Conservation (phyloP, 2,329 filamentous ascomycete genomes). For the Didymellaceae sp. region DNA sequence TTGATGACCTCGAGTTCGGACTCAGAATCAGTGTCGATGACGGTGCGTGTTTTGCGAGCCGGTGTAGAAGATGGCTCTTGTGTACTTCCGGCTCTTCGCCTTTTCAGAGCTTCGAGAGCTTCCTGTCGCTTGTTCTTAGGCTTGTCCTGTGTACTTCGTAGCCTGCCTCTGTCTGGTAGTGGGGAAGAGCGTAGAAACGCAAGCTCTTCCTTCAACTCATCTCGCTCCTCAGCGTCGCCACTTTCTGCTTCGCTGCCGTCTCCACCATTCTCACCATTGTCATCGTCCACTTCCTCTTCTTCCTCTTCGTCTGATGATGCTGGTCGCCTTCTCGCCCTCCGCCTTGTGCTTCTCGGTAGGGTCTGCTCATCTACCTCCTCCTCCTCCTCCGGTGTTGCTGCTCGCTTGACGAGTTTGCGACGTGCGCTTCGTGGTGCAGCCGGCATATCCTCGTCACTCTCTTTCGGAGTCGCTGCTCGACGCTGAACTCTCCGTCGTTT, state of each 20-base stretch:
- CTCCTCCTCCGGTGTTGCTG: neutral
- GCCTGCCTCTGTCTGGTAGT: conserved; percentile 32
- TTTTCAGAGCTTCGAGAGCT: conserved; percentile 54
- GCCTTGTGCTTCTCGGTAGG: conserved; percentile 6
- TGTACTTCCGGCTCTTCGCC: conserved; percentile 44
- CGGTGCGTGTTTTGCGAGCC: conserved; percentile 28
- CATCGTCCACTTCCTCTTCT: conserved; percentile 18
- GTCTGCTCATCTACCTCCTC: conserved; percentile 10
- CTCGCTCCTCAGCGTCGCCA: conserved; percentile 33
- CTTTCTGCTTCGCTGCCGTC: conserved; percentile 8
- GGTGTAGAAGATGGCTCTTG: conserved; percentile 35
- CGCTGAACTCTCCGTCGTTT: conserved; percentile 12
- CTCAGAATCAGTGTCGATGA: conserved; percentile 35
- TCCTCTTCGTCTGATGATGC: conserved; percentile 20
- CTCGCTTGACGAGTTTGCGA: conserved; percentile 8
- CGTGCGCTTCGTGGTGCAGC: conserved; percentile 15
- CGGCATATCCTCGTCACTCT: conserved; percentile 15
- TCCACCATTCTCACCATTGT: neutral
- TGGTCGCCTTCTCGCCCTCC: conserved; percentile 36
- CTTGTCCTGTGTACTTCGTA: conserved; percentile 34
- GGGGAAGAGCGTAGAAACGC: conserved; percentile 51
- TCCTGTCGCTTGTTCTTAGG: conserved; percentile 47
- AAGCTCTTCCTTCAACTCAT: conserved; percentile 55
- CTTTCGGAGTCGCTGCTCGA: conserved; percentile 5
- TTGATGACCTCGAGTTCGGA: conserved; percentile 42